Evolutionary conservation across 78 protist species (phyloP).

Genomic region (Guillardia theta): DNA sequence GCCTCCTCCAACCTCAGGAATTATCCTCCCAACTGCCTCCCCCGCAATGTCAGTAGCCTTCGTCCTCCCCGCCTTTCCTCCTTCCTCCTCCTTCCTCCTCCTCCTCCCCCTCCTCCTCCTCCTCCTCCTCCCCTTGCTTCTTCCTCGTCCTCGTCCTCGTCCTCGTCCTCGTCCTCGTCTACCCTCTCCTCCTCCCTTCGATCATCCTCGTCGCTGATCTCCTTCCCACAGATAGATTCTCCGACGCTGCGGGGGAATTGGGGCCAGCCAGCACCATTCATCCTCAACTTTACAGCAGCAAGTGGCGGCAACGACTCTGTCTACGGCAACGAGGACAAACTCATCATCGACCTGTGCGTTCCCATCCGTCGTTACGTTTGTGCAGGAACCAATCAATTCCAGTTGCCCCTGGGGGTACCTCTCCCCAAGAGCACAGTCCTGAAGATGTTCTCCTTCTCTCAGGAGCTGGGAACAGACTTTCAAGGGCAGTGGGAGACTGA

Average conservation of each 20-base stretch:
- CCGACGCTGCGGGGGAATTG: neutral
- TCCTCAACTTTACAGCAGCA: neutral
- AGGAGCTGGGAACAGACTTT: neutral
- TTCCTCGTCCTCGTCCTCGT: too few relatives aligned
- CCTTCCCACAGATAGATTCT: too few relatives aligned
- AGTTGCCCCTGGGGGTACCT: neutral
- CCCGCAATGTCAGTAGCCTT: neutral
- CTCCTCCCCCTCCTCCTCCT: too few relatives aligned
- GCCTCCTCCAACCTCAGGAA: neutral
- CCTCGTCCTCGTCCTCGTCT: too few relatives aligned
- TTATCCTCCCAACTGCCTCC: neutral
- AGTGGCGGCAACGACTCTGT: neutral
- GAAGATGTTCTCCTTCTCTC: neutral
- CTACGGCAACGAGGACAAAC: neutral
- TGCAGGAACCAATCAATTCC: neutral
- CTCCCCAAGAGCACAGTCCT: neutral
- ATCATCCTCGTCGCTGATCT: too few relatives aligned
- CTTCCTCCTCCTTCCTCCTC: too few relatives aligned
- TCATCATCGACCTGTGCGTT: neutral
- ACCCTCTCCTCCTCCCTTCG: too few relatives aligned
- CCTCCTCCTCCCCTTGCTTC: too few relatives aligned
- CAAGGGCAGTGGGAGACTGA: neutral
- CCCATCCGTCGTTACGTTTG: neutral
- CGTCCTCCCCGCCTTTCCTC: too few relatives aligned
- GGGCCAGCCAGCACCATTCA: neutral